Evolutionary conservation across 306 rosid species (phyloP).

Genomic region (Lupinus albus): DNA sequence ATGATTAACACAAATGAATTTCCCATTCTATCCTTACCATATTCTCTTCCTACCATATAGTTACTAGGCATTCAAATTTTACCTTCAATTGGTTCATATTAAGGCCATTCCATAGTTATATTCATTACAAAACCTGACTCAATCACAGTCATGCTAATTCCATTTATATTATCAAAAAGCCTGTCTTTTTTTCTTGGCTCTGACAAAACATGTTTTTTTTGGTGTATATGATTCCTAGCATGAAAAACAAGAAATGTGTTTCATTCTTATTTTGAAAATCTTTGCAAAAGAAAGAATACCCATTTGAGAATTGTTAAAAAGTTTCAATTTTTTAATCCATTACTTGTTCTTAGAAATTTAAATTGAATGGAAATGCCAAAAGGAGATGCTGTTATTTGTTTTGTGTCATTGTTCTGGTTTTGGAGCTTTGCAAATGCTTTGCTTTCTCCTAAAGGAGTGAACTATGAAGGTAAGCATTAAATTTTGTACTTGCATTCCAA

Average conservation of each 20-base stretch:
- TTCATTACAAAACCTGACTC: constrained; percentile 54
- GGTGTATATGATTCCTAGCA: constrained; percentile 67
- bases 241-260: constrained; percentile 56
- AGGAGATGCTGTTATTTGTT: constrained; percentile 53
- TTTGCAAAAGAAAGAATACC: constrained; percentile 43
- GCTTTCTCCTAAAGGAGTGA: constrained; percentile 94
- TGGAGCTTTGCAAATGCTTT: constrained; percentile 63
- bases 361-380: constrained; percentile 54
- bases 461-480: constrained; percentile 80
- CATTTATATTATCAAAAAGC: constrained; percentile 56
- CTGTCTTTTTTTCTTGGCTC: constrained; percentile 28
- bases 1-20: constrained; percentile 53
- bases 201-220: constrained; percentile 60
- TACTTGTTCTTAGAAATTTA: constrained; percentile 44
- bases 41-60: background rate
- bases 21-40: constrained; percentile 50
- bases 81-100: constrained; percentile 43
- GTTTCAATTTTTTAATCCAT: constrained; percentile 38
- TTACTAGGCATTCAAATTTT: background rate
- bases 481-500: background rate
- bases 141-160: constrained; percentile 80
- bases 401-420: constrained; percentile 54
- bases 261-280: constrained; percentile 55
- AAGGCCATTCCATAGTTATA: constrained; percentile 45
- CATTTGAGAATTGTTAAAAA: constrained; percentile 43